A percentile compares a stretch with the other conserved stretches of the same genome.
Conservation (phyloP, 139 green algal species). For the Coelastrella sp. region DNA sequence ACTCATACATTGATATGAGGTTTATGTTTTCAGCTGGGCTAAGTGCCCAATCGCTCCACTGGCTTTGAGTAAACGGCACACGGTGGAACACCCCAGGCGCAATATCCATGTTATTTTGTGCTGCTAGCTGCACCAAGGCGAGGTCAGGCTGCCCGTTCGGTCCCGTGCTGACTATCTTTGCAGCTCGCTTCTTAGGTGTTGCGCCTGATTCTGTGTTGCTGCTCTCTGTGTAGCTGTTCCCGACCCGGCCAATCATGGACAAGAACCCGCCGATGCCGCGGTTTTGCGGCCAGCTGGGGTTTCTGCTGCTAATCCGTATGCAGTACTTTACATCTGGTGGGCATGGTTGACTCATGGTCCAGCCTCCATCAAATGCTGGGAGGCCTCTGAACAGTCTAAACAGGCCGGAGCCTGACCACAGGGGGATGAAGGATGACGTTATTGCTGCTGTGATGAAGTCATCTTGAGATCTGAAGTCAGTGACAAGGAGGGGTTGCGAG, state of each 20-base stretch:
- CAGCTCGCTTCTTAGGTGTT: neutral
- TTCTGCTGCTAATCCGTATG: slow-evolving; percentile 26
- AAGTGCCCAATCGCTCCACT: slow-evolving; percentile 28
- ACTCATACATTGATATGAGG: slow-evolving; percentile 15
- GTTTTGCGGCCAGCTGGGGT: slow-evolving; percentile 20
- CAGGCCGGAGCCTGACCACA: neutral
- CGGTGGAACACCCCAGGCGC: slow-evolving; percentile 10
- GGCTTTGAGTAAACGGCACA: neutral
- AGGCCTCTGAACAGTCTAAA: slow-evolving; percentile 7
- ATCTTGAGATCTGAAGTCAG: slow-evolving; percentile 7
- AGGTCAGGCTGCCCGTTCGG: neutral
- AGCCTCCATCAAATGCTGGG: slow-evolving; percentile 22
- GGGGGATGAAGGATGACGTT: slow-evolving; percentile 16
- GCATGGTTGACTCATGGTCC: neutral
- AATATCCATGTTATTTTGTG: slow-evolving; percentile 16
- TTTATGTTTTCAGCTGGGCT: slow-evolving; percentile 18
- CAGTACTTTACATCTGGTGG: slow-evolving; percentile 35
- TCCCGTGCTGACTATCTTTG: slow-evolving; percentile 6
- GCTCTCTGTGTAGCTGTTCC: neutral
- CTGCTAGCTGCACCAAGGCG: neutral
- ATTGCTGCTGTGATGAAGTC: slow-evolving; percentile 30
- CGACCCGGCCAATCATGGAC: neutral
- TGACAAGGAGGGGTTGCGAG: neutral
- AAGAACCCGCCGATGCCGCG: neutral
- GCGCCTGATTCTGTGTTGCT: neutral